Conservation (phyloP, 768 basidiomycete species). For the Melanogaster broomeanus region DNA sequence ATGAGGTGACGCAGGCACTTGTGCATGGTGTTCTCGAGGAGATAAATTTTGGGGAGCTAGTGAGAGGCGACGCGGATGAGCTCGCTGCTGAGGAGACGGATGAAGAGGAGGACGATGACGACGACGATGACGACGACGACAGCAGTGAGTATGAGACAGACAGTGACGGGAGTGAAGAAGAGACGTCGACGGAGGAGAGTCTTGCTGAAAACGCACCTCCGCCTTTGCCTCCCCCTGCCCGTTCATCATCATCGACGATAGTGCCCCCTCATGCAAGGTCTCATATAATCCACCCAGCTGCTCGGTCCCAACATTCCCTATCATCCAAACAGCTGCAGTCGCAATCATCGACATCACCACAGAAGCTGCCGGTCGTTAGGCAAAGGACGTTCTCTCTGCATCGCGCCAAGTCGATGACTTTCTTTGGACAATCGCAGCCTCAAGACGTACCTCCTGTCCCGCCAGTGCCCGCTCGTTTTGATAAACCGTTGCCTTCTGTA, state of each 20-base stretch:
- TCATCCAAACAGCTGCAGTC: not conserved
- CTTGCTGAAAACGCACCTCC: not conserved
- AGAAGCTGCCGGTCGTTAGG: conserved; percentile 4
- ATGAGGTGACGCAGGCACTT: conserved; percentile 80
- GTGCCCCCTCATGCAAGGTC: not conserved
- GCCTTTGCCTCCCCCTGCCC: not conserved
- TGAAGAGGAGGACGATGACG: conserved; percentile 44
- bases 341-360: conserved; percentile 7
- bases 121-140: conserved; percentile 44
- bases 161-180: conserved; percentile 14
- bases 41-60: conserved; percentile 78
- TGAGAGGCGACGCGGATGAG: conserved; percentile 78
- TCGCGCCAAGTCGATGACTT: conserved; percentile 47
- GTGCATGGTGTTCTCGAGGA: conserved; percentile 82
- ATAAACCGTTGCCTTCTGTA: conserved; percentile 43
- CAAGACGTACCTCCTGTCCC: conserved; percentile 48
- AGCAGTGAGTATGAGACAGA: conserved; percentile 38
- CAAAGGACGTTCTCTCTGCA: conserved; percentile 48
- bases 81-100: conserved; percentile 73
- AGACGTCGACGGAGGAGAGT: conserved; percentile 11
- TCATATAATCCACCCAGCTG: not conserved
- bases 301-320: not conserved
- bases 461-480: conserved; percentile 26
- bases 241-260: not conserved
- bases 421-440: conserved; percentile 15